Evolutionary conservation across 75 land plant species (phyloP), one percentile per base, ranked within the genome.

Genomic region (Larix kaempferi): DNA sequence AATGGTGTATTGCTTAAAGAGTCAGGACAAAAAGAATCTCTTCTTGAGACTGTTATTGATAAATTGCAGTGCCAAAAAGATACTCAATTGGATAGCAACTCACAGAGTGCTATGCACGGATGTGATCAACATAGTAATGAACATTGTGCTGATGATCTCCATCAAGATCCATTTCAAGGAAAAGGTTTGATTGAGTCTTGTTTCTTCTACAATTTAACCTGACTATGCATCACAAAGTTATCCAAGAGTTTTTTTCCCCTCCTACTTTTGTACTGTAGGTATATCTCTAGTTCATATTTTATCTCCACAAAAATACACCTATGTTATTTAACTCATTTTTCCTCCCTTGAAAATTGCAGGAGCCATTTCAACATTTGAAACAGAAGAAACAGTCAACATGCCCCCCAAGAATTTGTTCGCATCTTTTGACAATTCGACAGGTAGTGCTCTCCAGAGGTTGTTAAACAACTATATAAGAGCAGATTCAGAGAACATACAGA

Each of bases 301-400:
- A 33, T 33, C 4, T 33, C 8, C 37, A 41, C 17, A 37, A 21
- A 16, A 17, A 66, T 66, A 23, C 14, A 63, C 66, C 14, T 2
- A 25, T 63, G 25, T 25, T 63, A 25, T 29, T 5, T 17, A 66
- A 66, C 7, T 2, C 6, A 33, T 4, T 63, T 63, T 27, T 66
- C n/a, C 6, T 66, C 19, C 37, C 44, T 33, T 37, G n/a, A 66
- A 66, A 66, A 16, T 15, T 66, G 71, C 71, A 66, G 71, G 37
- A 41, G 6, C 21, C 12, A 27, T 27, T 19, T 35, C 41, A 4
- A 21, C 10, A 7, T 66, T 41, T 66, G 71, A 37, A 66, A 37
- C 44, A 15, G 71, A 66, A 66, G 71, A 66, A 66, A 66, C 71
- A 33, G 71, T 66, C 2, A 66, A 66, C 71, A 66, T 66, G 71